Evolutionary conservation across 2,329 filamentous ascomycete genomes (phyloP).

Genomic region (Clonostachys byssicola): DNA sequence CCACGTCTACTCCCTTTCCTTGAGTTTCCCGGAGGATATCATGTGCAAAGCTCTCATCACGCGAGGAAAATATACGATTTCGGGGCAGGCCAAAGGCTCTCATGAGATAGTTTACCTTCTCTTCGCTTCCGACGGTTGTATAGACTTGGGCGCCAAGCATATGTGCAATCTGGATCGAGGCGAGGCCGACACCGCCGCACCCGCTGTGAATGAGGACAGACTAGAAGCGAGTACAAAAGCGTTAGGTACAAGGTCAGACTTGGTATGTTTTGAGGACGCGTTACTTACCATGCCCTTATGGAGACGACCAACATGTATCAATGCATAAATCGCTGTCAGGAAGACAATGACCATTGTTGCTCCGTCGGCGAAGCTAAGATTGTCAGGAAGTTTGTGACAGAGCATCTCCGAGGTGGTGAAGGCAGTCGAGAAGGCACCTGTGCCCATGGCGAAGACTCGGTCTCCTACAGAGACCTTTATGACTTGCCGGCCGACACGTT

Average conservation of each 20-base stretch:
- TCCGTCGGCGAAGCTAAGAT: constrained; percentile 1
- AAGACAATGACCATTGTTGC: constrained; percentile 15
- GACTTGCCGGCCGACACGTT: not conserved
- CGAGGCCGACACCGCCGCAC: constrained; percentile 20
- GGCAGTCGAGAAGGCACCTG: not conserved
- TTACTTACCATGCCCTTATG: not conserved
- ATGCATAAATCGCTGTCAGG: constrained; percentile 20
- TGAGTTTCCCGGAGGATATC: constrained; percentile 13
- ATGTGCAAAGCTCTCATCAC: constrained; percentile 14
- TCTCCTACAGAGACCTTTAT: not conserved
- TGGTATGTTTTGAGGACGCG: constrained; percentile 3
- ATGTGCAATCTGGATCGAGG: constrained; percentile 18
- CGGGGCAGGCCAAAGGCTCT: constrained; percentile 16
- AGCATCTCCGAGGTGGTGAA: no score
- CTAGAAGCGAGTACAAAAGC: constrained; percentile 4
- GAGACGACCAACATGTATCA: constrained; percentile 17
- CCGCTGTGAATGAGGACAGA: constrained; percentile 24
- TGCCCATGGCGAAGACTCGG: not conserved
- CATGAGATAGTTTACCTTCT: constrained; percentile 20
- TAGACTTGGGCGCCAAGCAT: constrained; percentile 16
- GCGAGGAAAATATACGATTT: constrained; percentile 19
- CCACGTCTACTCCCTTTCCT: constrained; percentile 19
- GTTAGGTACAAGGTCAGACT: constrained; percentile 6
- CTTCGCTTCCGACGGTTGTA: constrained; percentile 21
- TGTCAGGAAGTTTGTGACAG: constrained; percentile 18